These are phyloP conservation scores for Trichophyton benhamiae DNA, from an alignment of 2,329 filamentous ascomycete genomes.

Conservation along the genomic window DNA sequence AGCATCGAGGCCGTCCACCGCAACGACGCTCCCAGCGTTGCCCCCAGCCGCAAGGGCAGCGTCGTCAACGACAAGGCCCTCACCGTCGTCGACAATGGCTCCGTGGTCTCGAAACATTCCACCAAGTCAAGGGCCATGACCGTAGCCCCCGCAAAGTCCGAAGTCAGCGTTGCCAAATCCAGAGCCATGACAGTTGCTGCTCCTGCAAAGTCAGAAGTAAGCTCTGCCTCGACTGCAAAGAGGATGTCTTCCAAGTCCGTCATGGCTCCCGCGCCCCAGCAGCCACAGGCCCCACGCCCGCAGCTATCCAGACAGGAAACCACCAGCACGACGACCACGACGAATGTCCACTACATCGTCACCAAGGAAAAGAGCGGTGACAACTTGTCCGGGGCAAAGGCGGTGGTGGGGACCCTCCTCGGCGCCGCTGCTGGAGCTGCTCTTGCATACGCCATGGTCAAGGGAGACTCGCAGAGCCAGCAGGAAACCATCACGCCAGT, in stretches of 20 bases:
- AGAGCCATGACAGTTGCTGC: conserved; percentile 21
- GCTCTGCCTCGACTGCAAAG: conserved; percentile 19
- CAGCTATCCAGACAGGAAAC: conserved; percentile 14
- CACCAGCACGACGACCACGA: conserved; percentile 20
- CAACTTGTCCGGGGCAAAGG: conserved; percentile 39
- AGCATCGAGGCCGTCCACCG: conserved; percentile 63
- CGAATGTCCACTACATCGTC: conserved; percentile 23
- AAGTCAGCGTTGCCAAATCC: conserved; percentile 17
- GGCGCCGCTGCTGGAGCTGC: conserved; percentile 68
- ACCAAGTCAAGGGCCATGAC: conserved; percentile 21
- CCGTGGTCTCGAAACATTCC: conserved; percentile 25
- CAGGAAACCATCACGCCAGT: conserved; percentile 12
- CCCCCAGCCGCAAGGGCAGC: conserved; percentile 20
- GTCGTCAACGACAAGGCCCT: conserved; percentile 17
- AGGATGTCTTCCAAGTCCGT: conserved; percentile 11
- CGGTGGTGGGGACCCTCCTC: conserved; percentile 61
- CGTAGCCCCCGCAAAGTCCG: conserved; percentile 20
- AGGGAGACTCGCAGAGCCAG: conserved; percentile 20
- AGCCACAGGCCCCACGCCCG: conserved; percentile 16
- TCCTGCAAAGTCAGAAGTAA: conserved; percentile 21
- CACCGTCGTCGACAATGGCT: conserved; percentile 27
- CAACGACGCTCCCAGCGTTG: not conserved
- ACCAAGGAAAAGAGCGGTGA: conserved; percentile 21
- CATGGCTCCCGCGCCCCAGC: conserved; percentile 9
- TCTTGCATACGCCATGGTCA: conserved; percentile 61